These are phyloP conservation scores for Hypoxylon lenormandii DNA, from an alignment of 495 filamentous ascomycete species.

Conservation along the genomic window DNA sequence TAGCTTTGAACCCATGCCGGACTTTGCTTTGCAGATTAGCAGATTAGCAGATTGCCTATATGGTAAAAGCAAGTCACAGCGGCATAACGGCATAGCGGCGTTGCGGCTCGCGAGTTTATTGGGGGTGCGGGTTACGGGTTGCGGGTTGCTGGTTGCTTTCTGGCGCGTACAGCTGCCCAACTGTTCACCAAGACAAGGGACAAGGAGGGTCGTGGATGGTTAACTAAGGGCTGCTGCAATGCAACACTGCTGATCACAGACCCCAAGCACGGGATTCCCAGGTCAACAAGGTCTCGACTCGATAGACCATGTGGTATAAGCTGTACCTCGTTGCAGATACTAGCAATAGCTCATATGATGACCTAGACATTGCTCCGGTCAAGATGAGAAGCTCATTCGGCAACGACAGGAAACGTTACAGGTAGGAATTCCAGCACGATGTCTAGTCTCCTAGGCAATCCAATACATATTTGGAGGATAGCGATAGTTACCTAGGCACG, in stretches of 20 bases:
- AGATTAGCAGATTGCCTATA: constrained; percentile 30
- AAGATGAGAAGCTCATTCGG: constrained; percentile 18
- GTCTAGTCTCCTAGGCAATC: constrained; percentile 21
- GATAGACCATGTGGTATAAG: constrained; percentile 28
- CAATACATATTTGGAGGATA: constrained; percentile 32
- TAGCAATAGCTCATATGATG: constrained; percentile 40
- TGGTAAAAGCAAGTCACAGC: constrained; percentile 13
- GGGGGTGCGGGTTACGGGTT: constrained; percentile 28
- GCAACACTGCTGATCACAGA: constrained; percentile 45
- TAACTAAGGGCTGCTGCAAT: constrained; percentile 43
- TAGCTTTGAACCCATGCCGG: constrained; percentile 27
- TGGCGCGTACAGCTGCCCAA: constrained; percentile 16
- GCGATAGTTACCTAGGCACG: constrained; percentile 26
- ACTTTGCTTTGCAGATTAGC: no score
- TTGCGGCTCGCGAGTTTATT: constrained; percentile 45
- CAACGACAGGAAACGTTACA: constrained; percentile 36
- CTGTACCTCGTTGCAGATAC: constrained; percentile 20
- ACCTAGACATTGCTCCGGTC: background rate
- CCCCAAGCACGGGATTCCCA: constrained; percentile 34
- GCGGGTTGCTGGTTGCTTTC: no score
- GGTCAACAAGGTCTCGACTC: constrained; percentile 18
- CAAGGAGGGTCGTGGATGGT: constrained; percentile 15
- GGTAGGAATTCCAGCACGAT: constrained; percentile 6
- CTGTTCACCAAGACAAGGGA: constrained; percentile 26
- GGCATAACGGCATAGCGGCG: background rate